Evolutionary conservation across 129 eudicot genomes (phyloP).

Genomic region (Chrysanthemum makinoi): DNA sequence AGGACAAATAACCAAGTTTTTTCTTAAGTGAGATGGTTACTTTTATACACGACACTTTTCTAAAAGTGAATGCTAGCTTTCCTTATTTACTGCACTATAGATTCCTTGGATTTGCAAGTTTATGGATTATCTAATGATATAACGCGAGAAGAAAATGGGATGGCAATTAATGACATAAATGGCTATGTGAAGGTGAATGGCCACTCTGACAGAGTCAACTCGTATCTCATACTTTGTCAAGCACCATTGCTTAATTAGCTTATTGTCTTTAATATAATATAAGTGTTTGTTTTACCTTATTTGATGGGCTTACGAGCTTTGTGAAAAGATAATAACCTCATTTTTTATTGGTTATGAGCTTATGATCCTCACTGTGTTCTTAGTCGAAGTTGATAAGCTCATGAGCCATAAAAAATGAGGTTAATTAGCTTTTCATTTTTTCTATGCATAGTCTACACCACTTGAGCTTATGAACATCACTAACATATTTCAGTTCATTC

Average conservation of each 20-base stretch:
- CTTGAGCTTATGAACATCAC: too few species aligned
- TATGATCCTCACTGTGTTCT: too few species aligned
- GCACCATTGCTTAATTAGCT: background rate
- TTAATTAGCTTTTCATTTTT: too few species aligned
- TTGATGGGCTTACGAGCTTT: too few species aligned
- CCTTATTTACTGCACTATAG: constrained; percentile 37
- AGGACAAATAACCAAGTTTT: constrained; percentile 59
- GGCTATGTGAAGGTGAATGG: constrained; percentile 53
- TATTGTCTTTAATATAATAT: too few species aligned
- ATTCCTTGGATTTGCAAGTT: constrained; percentile 61
- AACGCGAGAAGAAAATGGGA: constrained; percentile 26
- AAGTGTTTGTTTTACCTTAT: too few species aligned
- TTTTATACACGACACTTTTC: background rate
- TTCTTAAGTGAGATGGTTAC: constrained; percentile 43
- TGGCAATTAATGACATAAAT: constrained; percentile 30
- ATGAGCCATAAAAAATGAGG: too few species aligned
- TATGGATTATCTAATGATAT: constrained; percentile 43
- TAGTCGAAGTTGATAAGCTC: too few species aligned
- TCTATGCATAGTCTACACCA: too few species aligned
- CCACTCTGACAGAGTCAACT: constrained; percentile 27
- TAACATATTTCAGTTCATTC: too few species aligned
- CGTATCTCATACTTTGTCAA: constrained; percentile 21
- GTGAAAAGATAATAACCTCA: too few species aligned
- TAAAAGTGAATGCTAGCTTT: constrained; percentile 2
- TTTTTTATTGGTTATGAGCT: too few species aligned